Evolutionary conservation across 768 basidiomycete species (phyloP).

Genomic region (Galerina sulciceps): DNA sequence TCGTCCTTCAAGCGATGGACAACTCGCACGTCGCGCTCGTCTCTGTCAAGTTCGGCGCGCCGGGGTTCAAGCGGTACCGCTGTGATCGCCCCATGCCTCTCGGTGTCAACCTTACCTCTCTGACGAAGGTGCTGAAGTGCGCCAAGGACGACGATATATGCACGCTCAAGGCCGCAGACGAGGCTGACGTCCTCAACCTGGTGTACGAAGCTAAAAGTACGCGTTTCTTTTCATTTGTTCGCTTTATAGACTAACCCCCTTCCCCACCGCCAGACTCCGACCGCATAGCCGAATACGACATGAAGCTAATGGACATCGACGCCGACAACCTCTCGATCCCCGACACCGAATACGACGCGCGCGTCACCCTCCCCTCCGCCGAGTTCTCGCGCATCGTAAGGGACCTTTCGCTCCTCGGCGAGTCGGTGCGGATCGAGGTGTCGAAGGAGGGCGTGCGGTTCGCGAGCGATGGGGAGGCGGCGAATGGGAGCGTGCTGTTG

Average conservation of each 20-base stretch:
- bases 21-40: slow-evolving; percentile 99
- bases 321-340: slow-evolving; percentile 94
- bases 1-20: slow-evolving; percentile 98
- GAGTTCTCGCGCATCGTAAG: slow-evolving; percentile 95
- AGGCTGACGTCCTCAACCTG: too few species aligned
- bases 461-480: slow-evolving; percentile 90
- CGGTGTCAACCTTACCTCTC: slow-evolving; percentile 82
- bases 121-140: slow-evolving; percentile 96
- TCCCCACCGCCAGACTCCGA: slow-evolving; percentile 72
- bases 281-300: slow-evolving; percentile 95
- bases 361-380: slow-evolving; percentile 80
- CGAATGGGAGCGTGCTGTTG: slow-evolving; percentile 85
- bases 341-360: slow-evolving; percentile 96
- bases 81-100: slow-evolving; percentile 95
- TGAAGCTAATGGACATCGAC: slow-evolving; percentile 99
- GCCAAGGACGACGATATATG: slow-evolving; percentile 95
- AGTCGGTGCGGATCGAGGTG: slow-evolving; percentile 94
- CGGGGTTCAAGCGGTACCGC: slow-evolving; percentile 85
- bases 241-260: slow-evolving; percentile 1
- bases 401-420: slow-evolving; percentile 88
- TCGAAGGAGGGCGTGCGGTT: slow-evolving; percentile 96
- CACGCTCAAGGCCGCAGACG: slow-evolving; percentile 89
- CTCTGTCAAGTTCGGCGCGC: slow-evolving; percentile 75
- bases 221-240: slow-evolving; percentile 31
- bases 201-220: slow-evolving; percentile 89